Evolutionary conservation across 2,329 filamentous ascomycete genomes (phyloP).

Genomic region (Beauveria sp.): DNA sequence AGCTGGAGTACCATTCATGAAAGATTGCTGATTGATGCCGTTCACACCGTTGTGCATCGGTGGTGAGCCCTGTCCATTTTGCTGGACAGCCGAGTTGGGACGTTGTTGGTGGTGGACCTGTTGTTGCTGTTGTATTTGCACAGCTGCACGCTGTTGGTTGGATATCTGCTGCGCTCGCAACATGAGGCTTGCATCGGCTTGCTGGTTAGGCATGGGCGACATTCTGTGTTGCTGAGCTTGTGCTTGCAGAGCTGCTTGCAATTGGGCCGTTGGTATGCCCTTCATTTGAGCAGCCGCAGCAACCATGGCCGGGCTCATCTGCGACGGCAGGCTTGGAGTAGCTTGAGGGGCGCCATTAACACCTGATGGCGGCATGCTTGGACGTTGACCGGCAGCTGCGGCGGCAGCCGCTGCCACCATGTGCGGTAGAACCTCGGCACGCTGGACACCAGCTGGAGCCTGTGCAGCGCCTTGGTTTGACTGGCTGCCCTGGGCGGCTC

Average conservation of each 20-base stretch:
- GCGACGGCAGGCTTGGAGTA: slow-evolving; percentile 29
- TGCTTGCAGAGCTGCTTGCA: slow-evolving; percentile 50
- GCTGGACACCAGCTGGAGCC: slow-evolving; percentile 23
- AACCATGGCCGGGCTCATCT: slow-evolving; percentile 42
- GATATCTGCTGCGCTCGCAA: slow-evolving; percentile 60
- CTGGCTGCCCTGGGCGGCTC: slow-evolving; percentile 6
- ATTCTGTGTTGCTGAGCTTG: slow-evolving; percentile 43
- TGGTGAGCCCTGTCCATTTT: slow-evolving; percentile 33
- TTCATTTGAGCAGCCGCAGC: slow-evolving; percentile 51
- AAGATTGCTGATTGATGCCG: slow-evolving; percentile 43
- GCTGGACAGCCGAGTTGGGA: slow-evolving; percentile 25
- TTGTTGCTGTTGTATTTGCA: slow-evolving; percentile 40
- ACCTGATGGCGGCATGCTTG: slow-evolving; percentile 40
- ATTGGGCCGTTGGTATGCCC: slow-evolving; percentile 60
- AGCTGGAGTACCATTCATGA: slow-evolving; percentile 43
- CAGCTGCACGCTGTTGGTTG: slow-evolving; percentile 51
- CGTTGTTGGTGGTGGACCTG: slow-evolving; percentile 25
- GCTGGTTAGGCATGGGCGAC: slow-evolving; percentile 40
- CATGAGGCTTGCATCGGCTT: slow-evolving; percentile 46
- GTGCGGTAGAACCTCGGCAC: slow-evolving; percentile 36
- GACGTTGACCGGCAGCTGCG: slow-evolving; percentile 38
- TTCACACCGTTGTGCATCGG: slow-evolving; percentile 35
- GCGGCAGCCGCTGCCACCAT: slow-evolving; percentile 34
- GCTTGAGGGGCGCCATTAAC: slow-evolving; percentile 15
- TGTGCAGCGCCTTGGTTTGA: slow-evolving; percentile 9